A percentile compares a stretch with the other conserved stretches of the same genome.
Evolutionary conservation across 768 basidiomycete species (phyloP).

Genomic region (Tremella yokohamensis): DNA sequence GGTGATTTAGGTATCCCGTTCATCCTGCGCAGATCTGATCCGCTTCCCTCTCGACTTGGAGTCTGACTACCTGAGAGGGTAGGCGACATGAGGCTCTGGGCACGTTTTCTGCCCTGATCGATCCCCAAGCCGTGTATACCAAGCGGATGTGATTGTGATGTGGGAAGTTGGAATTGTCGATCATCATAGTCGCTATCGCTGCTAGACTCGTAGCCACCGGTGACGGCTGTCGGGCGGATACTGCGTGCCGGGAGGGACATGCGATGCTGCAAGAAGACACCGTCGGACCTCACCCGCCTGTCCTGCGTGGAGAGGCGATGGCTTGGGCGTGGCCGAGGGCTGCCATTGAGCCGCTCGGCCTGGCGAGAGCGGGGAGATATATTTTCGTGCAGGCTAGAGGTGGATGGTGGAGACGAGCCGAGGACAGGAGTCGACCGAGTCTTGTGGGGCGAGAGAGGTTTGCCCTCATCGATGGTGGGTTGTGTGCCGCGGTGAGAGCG

Average conservation of each 20-base stretch:
- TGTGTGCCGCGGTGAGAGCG: conserved; percentile 5
- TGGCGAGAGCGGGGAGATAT: background rate
- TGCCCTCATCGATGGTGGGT: conserved; percentile 6
- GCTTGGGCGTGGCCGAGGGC: conserved; percentile 7
- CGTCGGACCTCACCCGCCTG: conserved; percentile 18
- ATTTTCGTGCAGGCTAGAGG: background rate
- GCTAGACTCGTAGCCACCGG: conserved; percentile 36
- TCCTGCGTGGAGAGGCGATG: conserved; percentile 15
- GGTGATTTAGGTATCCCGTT: conserved; percentile 3
- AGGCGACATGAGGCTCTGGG: conserved; percentile 3
- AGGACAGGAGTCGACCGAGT: background rate
- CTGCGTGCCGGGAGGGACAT: conserved; percentile 22
- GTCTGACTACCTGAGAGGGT: conserved; percentile 1
- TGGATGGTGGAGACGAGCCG: conserved; percentile 4
- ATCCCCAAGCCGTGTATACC: background rate
- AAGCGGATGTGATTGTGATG: conserved; percentile 5
- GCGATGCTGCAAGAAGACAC: conserved; percentile 1
- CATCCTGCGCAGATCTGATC: conserved; percentile 4
- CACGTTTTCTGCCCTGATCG: background rate
- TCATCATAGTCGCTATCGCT: conserved; percentile 16
- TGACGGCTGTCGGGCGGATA: conserved; percentile 26
- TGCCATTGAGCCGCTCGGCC: background rate
- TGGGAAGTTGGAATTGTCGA: conserved; percentile 3
- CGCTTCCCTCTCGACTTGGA: conserved; percentile 3
- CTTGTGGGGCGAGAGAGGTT: conserved; percentile 1